A percentile compares a stretch with the other conserved stretches of the same genome.
These are phyloP conservation scores for Pistacia atlantica DNA, from an alignment of 345 rosid genomes.

Conservation along the genomic window DNA sequence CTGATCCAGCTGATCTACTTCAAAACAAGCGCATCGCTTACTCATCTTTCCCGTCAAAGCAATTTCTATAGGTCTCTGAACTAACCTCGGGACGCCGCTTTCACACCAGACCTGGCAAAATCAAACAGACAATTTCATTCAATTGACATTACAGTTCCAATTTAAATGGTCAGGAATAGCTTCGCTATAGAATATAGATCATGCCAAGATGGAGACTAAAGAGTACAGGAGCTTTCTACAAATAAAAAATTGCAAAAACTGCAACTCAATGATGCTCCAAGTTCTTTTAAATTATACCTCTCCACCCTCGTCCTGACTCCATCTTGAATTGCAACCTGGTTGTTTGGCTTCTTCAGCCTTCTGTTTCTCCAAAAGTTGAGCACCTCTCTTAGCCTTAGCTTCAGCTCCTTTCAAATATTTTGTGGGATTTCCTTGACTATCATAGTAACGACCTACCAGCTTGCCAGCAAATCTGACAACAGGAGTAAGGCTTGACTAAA, in stretches of 20 bases:
- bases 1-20: slow-evolving; percentile 64
- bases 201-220: neutral
- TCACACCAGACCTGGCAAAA: slow-evolving; percentile 92
- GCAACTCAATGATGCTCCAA: neutral
- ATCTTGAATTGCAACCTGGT: slow-evolving; percentile 82
- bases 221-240: neutral
- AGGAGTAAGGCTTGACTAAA: slow-evolving; percentile 11
- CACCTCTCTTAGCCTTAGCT: slow-evolving; percentile 94
- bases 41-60: slow-evolving; percentile 95
- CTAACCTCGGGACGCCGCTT: slow-evolving; percentile 76
- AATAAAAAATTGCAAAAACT: neutral
- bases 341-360: slow-evolving; percentile 90
- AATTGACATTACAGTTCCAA: neutral
- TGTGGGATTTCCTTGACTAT: slow-evolving; percentile 77
- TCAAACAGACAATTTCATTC: neutral
- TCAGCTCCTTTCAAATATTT: slow-evolving; percentile 88
- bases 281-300: slow-evolving; percentile 48
- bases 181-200: neutral
- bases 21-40: slow-evolving; percentile 86
- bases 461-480: slow-evolving; percentile 72
- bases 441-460: slow-evolving; percentile 85
- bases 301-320: slow-evolving; percentile 94
- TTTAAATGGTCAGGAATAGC: neutral
- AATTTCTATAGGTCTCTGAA: slow-evolving; percentile 85
- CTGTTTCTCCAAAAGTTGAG: slow-evolving; percentile 88